These are phyloP conservation scores for Hippophae rhamnoides DNA, from an alignment of 306 rosid species.

Conservation along the genomic window DNA sequence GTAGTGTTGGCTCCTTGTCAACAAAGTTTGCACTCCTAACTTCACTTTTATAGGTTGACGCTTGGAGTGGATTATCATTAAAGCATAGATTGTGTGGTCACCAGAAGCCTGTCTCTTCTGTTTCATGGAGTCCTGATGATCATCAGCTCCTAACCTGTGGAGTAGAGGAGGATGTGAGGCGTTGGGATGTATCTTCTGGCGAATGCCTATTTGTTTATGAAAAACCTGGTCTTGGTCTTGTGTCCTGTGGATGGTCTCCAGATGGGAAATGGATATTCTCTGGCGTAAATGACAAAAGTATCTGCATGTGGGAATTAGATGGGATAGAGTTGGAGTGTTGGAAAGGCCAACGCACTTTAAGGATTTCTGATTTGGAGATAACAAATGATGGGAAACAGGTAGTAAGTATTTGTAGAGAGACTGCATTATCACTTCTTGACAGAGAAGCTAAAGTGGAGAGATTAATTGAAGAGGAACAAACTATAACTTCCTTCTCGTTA, in stretches of 20 bases:
- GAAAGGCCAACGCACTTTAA: constrained; percentile 45
- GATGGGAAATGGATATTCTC: constrained; percentile 49
- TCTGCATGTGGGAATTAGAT: constrained; percentile 57
- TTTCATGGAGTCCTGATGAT: constrained; percentile 64
- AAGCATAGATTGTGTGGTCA: constrained; percentile 58
- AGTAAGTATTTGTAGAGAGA: constrained; percentile 45
- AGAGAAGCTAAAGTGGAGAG: constrained; percentile 48
- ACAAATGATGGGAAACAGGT: constrained; percentile 37
- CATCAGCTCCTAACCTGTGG: constrained; percentile 59
- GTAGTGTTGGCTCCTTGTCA: no score
- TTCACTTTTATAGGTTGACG: constrained; percentile 32
- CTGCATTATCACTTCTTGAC: constrained; percentile 32
- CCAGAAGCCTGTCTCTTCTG: constrained; percentile 45
- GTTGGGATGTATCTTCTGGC: constrained; percentile 58
- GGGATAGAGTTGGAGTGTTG: constrained; percentile 59
- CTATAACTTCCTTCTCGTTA: constrained; percentile 49
- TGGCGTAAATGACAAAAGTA: constrained; percentile 51
- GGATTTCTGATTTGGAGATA: constrained; percentile 51
- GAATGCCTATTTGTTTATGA: constrained; percentile 48
- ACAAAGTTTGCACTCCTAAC: background rate
- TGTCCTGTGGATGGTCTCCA: constrained; percentile 61
- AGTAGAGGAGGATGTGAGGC: constrained; percentile 48
- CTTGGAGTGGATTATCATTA: constrained; percentile 27
- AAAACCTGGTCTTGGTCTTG: constrained; percentile 36
- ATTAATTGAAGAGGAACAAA: constrained; percentile 44